Percentiles rank a stretch among this genome's conserved stretches.
phyloP scores from a whole-genome alignment of 139 green algal genomes.

The Deuterostichococcus epilithicus region DNA sequence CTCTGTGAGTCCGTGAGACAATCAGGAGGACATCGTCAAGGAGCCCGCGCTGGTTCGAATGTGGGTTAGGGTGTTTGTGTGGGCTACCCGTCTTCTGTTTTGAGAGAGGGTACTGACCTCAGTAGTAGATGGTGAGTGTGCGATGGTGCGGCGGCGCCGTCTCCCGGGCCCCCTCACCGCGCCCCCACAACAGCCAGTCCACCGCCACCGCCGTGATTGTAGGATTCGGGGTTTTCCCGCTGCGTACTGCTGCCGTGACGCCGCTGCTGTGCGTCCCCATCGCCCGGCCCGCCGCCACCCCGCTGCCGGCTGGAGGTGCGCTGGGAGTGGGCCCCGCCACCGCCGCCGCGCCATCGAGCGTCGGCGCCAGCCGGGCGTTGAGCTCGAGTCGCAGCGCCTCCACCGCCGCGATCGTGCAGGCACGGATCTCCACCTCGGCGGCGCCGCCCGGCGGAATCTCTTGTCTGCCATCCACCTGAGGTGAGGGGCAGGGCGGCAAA shows the following conservation, averaged over 20 bases:
- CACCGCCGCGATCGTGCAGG: constrained; percentile 60
- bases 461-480: constrained; percentile 36
- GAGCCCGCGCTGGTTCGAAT: too few relatives aligned
- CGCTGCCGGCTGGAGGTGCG: constrained; percentile 2
- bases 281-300: constrained; percentile 76
- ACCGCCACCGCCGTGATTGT: constrained; percentile 48
- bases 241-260: too few relatives aligned
- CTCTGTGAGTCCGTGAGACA: too few relatives aligned
- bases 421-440: constrained; percentile 76
- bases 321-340: not conserved
- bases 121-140: constrained; percentile 46
- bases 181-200: constrained; percentile 85
- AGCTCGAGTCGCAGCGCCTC: constrained; percentile 31
- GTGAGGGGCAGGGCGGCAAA: too few relatives aligned
- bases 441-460: constrained; percentile 44
- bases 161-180: constrained; percentile 47
- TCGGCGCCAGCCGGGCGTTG: not conserved
- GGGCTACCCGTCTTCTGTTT: too few relatives aligned
- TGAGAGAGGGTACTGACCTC: too few relatives aligned
- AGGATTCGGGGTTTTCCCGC: too few relatives aligned
- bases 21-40: too few relatives aligned
- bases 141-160: constrained; percentile 63
- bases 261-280: constrained; percentile 65
- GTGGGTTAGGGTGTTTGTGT: too few relatives aligned
- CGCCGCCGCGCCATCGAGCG: not conserved